A percentile compares a stretch with the other conserved stretches of the same genome.
These are phyloP conservation scores for Pseudogymnoascus sp. DNA, from an alignment of 2,329 filamentous ascomycete genomes.

Conservation along the genomic window DNA sequence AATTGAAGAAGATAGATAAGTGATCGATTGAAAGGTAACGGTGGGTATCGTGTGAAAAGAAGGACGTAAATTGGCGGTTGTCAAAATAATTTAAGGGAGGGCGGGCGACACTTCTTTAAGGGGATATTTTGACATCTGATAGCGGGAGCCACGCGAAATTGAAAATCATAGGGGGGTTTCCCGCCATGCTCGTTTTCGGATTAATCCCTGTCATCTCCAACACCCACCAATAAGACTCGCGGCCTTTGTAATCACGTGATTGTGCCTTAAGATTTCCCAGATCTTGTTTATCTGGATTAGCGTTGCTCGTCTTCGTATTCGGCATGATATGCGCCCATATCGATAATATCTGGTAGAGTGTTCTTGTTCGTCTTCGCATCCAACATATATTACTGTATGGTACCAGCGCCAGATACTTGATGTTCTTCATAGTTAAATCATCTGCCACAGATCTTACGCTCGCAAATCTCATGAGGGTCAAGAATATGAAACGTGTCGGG, in stretches of 20 bases:
- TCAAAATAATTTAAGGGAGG: slow-evolving; percentile 4
- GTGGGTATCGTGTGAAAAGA: slow-evolving; percentile 2
- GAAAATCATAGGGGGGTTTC: slow-evolving; percentile 3
- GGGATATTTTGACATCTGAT: slow-evolving; percentile 10
- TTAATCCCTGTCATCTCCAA: slow-evolving; percentile 3
- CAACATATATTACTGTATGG: neutral
- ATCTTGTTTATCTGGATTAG: slow-evolving; percentile 6
- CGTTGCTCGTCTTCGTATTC: slow-evolving; percentile 2
- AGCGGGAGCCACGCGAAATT: slow-evolving; percentile 9
- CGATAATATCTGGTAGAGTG: neutral
- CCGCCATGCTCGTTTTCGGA: neutral
- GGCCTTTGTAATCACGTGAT: neutral
- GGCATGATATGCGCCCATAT: neutral
- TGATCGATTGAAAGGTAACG: neutral
- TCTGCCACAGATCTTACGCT: neutral
- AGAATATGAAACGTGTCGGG: neutral
- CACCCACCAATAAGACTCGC: neutral
- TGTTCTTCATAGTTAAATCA: neutral
- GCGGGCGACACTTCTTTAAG: slow-evolving; percentile 3
- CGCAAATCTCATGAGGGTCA: neutral
- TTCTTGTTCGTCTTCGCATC: neutral
- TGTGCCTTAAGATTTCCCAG: neutral
- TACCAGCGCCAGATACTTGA: neutral
- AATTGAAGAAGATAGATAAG: neutral
- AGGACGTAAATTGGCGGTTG: slow-evolving; percentile 5